phyloP scores from a whole-genome alignment of 1,139 yeast genomes.

The Spencermartinsiella ligniputridi region DNA sequence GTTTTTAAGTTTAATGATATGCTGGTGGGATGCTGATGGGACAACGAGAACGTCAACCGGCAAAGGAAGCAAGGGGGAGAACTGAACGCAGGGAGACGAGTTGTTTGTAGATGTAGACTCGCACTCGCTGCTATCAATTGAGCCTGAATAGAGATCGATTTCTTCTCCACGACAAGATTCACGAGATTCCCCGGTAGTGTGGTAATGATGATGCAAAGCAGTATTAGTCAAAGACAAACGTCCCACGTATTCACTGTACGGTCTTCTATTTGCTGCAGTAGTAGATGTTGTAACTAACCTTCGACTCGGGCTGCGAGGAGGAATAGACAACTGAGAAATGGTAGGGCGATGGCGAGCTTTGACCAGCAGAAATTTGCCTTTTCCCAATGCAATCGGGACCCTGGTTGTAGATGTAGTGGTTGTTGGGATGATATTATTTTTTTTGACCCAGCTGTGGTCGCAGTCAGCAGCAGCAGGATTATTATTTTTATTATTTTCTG shows the following conservation, averaged over 20 bases:
- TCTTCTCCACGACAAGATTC: no score
- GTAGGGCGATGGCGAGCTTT: constrained; percentile 5
- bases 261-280: not conserved
- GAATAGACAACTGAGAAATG: not conserved
- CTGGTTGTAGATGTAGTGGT: not conserved
- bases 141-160: not conserved
- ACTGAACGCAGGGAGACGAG: not conserved
- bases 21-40: no score
- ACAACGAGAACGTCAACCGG: not conserved
- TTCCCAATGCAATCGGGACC: constrained; percentile 7
- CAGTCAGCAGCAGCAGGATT: no score
- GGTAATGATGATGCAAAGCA: not conserved
- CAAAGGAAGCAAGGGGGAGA: not conserved
- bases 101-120: not conserved
- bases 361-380: constrained; percentile 6
- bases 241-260: not conserved
- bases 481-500: no score
- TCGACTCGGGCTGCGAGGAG: not conserved
- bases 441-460: not conserved
- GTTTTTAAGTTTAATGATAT: not conserved
- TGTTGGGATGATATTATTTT: not conserved
- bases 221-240: not conserved
- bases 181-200: not conserved
- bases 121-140: not conserved
- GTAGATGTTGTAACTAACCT: not conserved